phyloP scores from a whole-genome alignment of 2,329 filamentous ascomycete species.

The Paraphoma chrysanthemicola region DNA sequence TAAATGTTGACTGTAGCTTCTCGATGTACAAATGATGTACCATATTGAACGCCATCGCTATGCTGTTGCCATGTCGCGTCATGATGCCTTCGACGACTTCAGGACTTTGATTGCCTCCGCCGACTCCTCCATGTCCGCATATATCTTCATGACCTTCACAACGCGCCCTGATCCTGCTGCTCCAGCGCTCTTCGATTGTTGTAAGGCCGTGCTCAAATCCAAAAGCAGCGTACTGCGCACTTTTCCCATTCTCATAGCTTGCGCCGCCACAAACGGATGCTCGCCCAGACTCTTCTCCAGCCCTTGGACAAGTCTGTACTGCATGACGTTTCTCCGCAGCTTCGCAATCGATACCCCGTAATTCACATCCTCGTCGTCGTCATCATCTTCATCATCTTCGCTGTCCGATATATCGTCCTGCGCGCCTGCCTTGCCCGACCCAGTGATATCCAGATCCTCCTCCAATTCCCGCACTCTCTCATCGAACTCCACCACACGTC shows the following conservation, averaged over 20 bases:
- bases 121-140: conserved; percentile 67
- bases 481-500: conserved; percentile 70
- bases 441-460: conserved; percentile 64
- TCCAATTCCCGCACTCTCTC: conserved; percentile 70
- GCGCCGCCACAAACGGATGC: conserved; percentile 69
- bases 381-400: conserved; percentile 42
- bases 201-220: conserved; percentile 69
- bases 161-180: conserved; percentile 51
- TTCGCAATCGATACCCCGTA: conserved; percentile 47
- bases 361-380: conserved; percentile 33
- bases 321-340: conserved; percentile 63
- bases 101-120: conserved; percentile 65
- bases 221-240: conserved; percentile 69
- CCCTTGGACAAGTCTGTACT: conserved; percentile 64
- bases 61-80: conserved; percentile 35
- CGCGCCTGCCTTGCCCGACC: conserved; percentile 19
- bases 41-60: conserved; percentile 57
- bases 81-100: conserved; percentile 45
- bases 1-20: conserved; percentile 25
- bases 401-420: conserved; percentile 21
- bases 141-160: conserved; percentile 65
- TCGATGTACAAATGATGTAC: conserved; percentile 43
- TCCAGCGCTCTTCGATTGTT: conserved; percentile 58
- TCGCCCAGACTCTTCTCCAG: conserved; percentile 60
- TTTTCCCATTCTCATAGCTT: conserved; percentile 62